Base-by-base conservation (phyloP, 192 early-diverging fungal genomes). In the Rhizoclosmatium sp. region DNA sequence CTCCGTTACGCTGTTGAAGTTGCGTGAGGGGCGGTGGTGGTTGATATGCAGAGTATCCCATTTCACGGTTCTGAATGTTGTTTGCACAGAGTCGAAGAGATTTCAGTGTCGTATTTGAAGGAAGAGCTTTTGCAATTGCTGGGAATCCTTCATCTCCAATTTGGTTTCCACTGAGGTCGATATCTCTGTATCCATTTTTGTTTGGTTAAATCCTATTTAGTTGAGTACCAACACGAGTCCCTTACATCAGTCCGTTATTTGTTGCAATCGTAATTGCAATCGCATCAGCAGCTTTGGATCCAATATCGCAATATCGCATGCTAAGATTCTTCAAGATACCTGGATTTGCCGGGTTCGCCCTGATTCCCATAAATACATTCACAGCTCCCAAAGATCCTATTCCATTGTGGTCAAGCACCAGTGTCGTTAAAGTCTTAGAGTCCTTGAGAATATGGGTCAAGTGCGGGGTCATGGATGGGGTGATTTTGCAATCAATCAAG, bases 401-500 rank as follows among this genome's bases (percentile, higher is more conserved):
- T 45, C 82, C 82, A 58, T 85, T 85, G 59, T 85, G 84, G 48
- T 85, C 84, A 3, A 82, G 45, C 7, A 81, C 64, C 41, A 85
- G 67, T 0, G 79, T 65, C 19, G 46, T 75, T 44, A 85, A 40
- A 3, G 79, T 69, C 4, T 76, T 78, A 5, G 82, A 71, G 10
- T 51, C 58, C 4, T 58, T 59, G 16, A 42, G 23, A 19, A 85
- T 70, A 14, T 45, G 56, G 19, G 21, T 16, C 12, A 85, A 16
- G 56, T 71, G 76, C 16, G 46, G 39, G 19, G 79, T 64, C 59
- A 75, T 82, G 9, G n/a, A 23, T 0, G 81, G 47, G 4, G 82
- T 84, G 49, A 85, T 81, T 31, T 68, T 54, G 69, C 84, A 85
- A 66, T 83, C 82, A 21, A 85, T 83, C 19, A 85, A 79, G 48